Conservation (phyloP, 208 protist species). For the Novymonas esmeraldas region DNA sequence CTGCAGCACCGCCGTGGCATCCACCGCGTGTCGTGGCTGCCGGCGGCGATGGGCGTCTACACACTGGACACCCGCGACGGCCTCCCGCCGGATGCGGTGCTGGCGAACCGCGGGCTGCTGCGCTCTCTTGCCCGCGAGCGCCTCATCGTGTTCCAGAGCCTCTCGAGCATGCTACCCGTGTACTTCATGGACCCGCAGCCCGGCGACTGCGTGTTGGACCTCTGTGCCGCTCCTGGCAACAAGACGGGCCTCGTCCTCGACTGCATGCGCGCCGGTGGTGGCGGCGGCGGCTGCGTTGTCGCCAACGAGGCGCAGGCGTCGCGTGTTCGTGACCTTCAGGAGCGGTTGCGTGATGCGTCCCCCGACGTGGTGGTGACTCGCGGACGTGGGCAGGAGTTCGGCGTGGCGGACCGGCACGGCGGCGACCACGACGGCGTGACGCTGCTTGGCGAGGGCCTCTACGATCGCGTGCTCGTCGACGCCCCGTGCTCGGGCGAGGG, state of each 20-base stretch:
- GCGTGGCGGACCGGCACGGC: neutral
- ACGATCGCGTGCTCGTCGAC: conserved; percentile 92
- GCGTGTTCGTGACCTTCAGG: conserved; percentile 38
- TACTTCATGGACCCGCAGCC: conserved; percentile 64
- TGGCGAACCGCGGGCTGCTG: conserved; percentile 62
- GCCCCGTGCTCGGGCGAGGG: conserved; percentile 96
- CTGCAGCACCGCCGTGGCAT: conserved; percentile 49
- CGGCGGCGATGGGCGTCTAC: conserved; percentile 58
- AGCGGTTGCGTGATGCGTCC: conserved; percentile 47
- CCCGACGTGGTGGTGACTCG: conserved; percentile 44
- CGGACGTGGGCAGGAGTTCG: conserved; percentile 35
- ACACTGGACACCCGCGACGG: conserved; percentile 42
- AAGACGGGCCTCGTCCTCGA: conserved; percentile 77
- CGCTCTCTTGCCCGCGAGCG: conserved; percentile 58
- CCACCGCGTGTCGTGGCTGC: conserved; percentile 58
- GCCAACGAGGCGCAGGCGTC: conserved; percentile 64
- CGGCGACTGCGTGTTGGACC: conserved; percentile 73
- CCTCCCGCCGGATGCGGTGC: conserved; percentile 39
- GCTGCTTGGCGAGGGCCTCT: conserved; percentile 20
- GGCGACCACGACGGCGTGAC: neutral
- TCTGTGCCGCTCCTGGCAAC: conserved; percentile 86
- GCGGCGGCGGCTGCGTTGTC: conserved; percentile 38
- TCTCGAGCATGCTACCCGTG: conserved; percentile 81
- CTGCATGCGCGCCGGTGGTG: conserved; percentile 30
- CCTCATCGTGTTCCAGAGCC: conserved; percentile 68